Conservation (phyloP, 352 stramenopile species). For the Phytophthora syringae region DNA sequence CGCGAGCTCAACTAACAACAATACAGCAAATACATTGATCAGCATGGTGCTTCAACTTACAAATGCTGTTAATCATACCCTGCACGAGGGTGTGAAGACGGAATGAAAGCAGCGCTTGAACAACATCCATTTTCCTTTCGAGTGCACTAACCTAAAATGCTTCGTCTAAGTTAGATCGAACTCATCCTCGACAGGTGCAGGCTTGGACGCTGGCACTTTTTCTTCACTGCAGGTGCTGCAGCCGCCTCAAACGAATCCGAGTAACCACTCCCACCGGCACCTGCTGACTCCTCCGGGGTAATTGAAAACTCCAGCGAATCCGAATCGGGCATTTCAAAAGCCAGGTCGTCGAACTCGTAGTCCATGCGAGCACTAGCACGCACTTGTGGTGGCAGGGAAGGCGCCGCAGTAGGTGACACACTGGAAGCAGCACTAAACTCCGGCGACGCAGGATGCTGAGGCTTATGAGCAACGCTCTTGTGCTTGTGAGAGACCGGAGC, state of each 20-base stretch:
- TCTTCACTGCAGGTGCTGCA: conserved; percentile 28
- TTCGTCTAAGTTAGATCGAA: conserved; percentile 76
- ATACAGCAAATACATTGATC: conserved; percentile 30
- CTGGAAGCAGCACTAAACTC: conserved; percentile 1
- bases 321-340: conserved; percentile 62
- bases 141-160: conserved; percentile 4
- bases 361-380: conserved; percentile 44
- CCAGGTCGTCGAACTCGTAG: conserved; percentile 72
- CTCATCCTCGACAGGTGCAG: conserved; percentile 57
- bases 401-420: conserved; percentile 20
- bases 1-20: conserved; percentile 50
- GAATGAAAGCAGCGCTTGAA: no score
- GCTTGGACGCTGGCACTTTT: conserved; percentile 19
- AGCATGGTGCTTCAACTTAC: no score
- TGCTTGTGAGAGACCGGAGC: background rate
- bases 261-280: conserved; percentile 7
- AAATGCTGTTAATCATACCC: no score
- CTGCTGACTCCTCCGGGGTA: conserved; percentile 12
- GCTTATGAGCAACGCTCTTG: background rate
- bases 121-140: conserved; percentile 23
- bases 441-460: conserved; percentile 6
- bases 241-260: conserved; percentile 23
- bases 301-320: conserved; percentile 48
- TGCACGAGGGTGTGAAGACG: no score
- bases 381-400: conserved; percentile 20